These are phyloP conservation scores for Chalciporus sphaerocephalus DNA, from an alignment of 768 basidiomycete species.

Conservation along the genomic window DNA sequence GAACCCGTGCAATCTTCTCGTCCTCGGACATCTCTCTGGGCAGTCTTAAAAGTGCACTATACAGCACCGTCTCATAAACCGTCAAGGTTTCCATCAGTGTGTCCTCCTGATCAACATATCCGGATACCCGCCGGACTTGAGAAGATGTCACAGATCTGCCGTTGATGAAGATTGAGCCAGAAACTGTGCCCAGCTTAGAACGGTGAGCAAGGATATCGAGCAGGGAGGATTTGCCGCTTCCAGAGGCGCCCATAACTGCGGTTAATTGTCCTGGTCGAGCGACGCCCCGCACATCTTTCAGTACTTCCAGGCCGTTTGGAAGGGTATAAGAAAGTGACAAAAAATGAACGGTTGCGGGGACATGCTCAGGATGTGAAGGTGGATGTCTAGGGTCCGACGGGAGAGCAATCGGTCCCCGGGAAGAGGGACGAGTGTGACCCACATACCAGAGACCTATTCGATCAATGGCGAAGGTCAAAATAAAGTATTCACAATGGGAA, in stretches of 20 bases:
- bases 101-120: constrained; percentile 98
- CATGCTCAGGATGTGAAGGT: constrained; percentile 71
- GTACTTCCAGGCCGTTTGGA: constrained; percentile 52
- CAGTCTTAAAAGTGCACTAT: constrained; percentile 84
- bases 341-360: constrained; percentile 93
- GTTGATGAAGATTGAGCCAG: constrained; percentile 78
- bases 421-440: constrained; percentile 54
- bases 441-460: constrained; percentile 82
- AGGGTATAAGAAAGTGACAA: constrained; percentile 78
- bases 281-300: constrained; percentile 77
- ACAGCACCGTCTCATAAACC: constrained; percentile 95
- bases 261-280: constrained; percentile 88
- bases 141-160: constrained; percentile 70
- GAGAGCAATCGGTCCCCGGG: constrained; percentile 68
- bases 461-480: neutral
- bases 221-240: constrained; percentile 94
- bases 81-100: constrained; percentile 96
- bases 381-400: constrained; percentile 66
- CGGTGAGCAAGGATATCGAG: constrained; percentile 94
- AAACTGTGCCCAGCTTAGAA: constrained; percentile 72
- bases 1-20: constrained; percentile 90
- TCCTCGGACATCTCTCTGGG: constrained; percentile 93
- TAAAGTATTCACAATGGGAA: neutral
- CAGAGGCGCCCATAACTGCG: constrained; percentile 96
- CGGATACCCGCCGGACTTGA: constrained; percentile 81